These are phyloP conservation scores for Gossypium rotundifolium DNA, from an alignment of 345 rosid genomes.

Conservation along the genomic window DNA sequence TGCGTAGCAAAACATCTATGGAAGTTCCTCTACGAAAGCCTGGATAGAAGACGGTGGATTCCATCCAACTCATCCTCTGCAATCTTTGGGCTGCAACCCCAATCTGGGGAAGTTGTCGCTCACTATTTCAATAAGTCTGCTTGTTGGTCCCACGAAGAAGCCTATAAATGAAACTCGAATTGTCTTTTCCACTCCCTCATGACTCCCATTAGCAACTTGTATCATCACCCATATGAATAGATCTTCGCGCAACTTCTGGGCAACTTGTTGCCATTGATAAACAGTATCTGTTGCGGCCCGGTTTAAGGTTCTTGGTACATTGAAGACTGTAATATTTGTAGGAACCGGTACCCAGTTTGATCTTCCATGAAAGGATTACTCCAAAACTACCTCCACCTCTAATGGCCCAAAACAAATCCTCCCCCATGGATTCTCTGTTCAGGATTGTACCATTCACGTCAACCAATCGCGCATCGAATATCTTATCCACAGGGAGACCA, in stretches of 20 bases:
- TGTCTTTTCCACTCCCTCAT: too few species aligned
- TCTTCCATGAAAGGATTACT: background rate
- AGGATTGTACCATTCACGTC: background rate
- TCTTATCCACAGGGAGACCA: background rate
- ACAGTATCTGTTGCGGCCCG: too few species aligned
- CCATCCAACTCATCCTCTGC: slow-evolving; percentile 50
- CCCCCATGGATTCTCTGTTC: background rate
- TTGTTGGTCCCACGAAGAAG: too few species aligned
- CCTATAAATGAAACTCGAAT: too few species aligned
- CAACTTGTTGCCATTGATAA: background rate
- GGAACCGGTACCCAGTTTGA: background rate
- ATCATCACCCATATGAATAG: too few species aligned
- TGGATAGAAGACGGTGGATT: slow-evolving; percentile 15
- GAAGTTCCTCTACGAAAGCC: slow-evolving; percentile 3
- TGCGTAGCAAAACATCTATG: background rate
- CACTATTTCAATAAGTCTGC: background rate
- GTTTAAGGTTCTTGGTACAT: background rate
- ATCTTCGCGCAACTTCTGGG: background rate
- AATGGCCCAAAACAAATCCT: background rate
- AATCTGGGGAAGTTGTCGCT: slow-evolving; percentile 40
- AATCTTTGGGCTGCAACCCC: slow-evolving; percentile 34
- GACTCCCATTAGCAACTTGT: too few species aligned
- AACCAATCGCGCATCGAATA: background rate
- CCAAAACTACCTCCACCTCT: background rate
- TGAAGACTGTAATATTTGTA: background rate